Evolutionary conservation across 163 green algal genomes (phyloP).

Genomic region (Chlamydomonas reinhardtii): DNA sequence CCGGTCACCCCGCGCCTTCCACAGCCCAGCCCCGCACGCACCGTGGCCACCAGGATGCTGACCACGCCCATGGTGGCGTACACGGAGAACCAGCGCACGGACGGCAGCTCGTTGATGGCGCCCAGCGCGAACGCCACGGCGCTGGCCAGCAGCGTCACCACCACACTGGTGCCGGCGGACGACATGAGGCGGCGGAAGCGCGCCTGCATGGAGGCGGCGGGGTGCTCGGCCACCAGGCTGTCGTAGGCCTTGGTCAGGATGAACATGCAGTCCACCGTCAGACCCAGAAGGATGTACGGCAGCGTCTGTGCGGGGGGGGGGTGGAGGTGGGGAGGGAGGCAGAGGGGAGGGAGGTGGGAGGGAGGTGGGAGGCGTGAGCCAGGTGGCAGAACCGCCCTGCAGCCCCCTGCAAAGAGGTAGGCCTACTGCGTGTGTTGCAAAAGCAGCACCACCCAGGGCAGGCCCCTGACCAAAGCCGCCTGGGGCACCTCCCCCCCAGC

Average conservation of each 20-base stretch:
- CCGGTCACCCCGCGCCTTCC: too few species aligned
- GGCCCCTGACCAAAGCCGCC: neutral
- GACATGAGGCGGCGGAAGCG: conserved; percentile 53
- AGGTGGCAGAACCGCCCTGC: too few species aligned
- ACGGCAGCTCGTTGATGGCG: conserved; percentile 51
- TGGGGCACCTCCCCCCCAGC: too few species aligned
- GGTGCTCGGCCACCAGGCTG: conserved; percentile 23
- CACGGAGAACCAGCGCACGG: conserved; percentile 26
- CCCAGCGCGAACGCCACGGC: conserved; percentile 60
- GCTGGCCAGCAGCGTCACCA: conserved; percentile 51
- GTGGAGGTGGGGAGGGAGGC: neutral
- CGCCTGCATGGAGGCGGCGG: conserved; percentile 14
- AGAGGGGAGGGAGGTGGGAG: neutral
- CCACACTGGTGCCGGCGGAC: conserved; percentile 46
- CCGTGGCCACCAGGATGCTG: conserved; percentile 30
- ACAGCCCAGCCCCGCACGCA: neutral
- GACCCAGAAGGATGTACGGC: conserved; percentile 65
- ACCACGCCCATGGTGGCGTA: conserved; percentile 27
- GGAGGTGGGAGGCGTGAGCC: neutral
- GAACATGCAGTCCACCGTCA: conserved; percentile 63
- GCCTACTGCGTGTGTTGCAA: too few species aligned
- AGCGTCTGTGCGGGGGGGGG: too few species aligned
- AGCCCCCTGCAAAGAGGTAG: too few species aligned
- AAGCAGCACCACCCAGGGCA: too few species aligned
- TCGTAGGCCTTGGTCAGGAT: conserved; percentile 60